Evolutionary conservation across 192 early-diverging fungal species (phyloP).

Genomic region (Chytriomyces sp.): DNA sequence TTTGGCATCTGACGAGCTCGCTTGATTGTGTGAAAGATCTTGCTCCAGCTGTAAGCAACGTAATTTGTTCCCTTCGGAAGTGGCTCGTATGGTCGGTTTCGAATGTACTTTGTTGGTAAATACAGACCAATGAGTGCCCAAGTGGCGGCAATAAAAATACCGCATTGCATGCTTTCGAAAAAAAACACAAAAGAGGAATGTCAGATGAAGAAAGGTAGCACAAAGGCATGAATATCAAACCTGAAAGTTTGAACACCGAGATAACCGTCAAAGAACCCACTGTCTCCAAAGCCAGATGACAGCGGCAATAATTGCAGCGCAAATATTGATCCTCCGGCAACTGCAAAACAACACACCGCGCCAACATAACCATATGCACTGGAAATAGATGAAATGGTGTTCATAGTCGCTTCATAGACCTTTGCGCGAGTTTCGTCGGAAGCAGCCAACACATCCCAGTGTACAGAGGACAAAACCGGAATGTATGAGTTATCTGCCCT

Average conservation of each 20-base stretch:
- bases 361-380: constrained; percentile 23
- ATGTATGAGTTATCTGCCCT: constrained; percentile 25
- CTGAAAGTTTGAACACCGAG: constrained; percentile 17
- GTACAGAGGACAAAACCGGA: constrained; percentile 24
- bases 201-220: too few species aligned
- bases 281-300: constrained; percentile 26
- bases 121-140: constrained; percentile 25
- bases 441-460: constrained; percentile 25
- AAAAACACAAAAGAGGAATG: too few species aligned
- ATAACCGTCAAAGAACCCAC: constrained; percentile 5
- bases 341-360: constrained; percentile 30
- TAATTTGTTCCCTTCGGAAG: constrained; percentile 36
- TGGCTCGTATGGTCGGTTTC: constrained; percentile 25
- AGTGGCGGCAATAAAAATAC: constrained; percentile 20
- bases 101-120: constrained; percentile 9
- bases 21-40: constrained; percentile 9
- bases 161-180: constrained; percentile 17
- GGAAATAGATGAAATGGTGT: constrained; percentile 20
- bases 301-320: constrained; percentile 7
- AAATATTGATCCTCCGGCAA: constrained; percentile 20
- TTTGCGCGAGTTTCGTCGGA: neutral
- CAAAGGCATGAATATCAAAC: too few species aligned
- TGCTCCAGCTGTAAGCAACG: constrained; percentile 26
- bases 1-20: constrained; percentile 26
- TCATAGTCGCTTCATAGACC: constrained; percentile 22